A percentile compares a stretch with the other conserved stretches of the same genome.
Evolutionary conservation across 2,329 filamentous ascomycete species (phyloP).

Genomic region (Aureobasidium sp.): DNA sequence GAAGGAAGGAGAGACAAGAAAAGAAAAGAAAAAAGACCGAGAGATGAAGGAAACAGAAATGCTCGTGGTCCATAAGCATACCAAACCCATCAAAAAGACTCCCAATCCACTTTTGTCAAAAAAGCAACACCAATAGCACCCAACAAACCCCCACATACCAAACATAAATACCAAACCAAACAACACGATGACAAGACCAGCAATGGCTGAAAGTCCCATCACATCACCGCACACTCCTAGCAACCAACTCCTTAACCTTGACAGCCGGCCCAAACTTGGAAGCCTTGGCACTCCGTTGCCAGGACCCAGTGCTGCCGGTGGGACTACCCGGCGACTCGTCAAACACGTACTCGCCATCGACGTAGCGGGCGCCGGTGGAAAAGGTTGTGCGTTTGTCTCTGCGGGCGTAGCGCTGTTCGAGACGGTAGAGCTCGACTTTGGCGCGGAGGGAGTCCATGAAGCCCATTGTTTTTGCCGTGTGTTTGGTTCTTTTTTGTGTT

Average conservation of each 20-base stretch:
- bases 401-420: slow-evolving; percentile 91
- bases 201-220: neutral
- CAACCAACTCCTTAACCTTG: slow-evolving; percentile 8
- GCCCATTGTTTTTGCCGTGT: slow-evolving; percentile 39
- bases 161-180: neutral
- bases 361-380: slow-evolving; percentile 80
- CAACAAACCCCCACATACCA: neutral
- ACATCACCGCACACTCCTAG: slow-evolving; percentile 8
- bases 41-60: neutral
- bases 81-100: neutral
- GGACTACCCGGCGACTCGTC: neutral
- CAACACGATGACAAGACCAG: neutral
- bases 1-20: neutral
- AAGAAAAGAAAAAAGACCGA: neutral
- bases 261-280: neutral
- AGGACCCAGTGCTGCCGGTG: neutral
- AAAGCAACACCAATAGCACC: neutral
- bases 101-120: neutral
- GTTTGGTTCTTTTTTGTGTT: slow-evolving; percentile 26
- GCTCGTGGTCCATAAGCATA: neutral
- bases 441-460: slow-evolving; percentile 69
- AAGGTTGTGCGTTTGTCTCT: slow-evolving; percentile 87
- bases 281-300: neutral
- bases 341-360: slow-evolving; percentile 94
- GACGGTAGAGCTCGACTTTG: slow-evolving; percentile 86